A percentile compares a stretch with the other conserved stretches of the same genome.
Evolutionary conservation across 2,329 filamentous ascomycete genomes (phyloP).

Genomic region (Penicillium polonicum): DNA sequence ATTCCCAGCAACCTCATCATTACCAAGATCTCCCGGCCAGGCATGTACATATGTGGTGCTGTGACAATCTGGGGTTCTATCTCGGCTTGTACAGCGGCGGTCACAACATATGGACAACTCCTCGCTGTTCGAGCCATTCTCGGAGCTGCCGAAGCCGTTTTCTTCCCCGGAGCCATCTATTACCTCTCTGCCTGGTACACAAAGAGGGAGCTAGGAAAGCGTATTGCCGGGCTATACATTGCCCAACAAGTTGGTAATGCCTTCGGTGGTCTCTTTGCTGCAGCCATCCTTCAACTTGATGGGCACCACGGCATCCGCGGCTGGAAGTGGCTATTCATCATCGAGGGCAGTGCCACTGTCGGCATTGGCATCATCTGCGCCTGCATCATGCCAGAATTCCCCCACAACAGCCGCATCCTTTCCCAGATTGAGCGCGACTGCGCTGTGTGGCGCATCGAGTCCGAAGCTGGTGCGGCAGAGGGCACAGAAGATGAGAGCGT

Average conservation of each 20-base stretch:
- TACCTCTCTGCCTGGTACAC: slow-evolving; percentile 46
- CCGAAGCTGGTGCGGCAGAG: slow-evolving; percentile 43
- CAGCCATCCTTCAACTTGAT: slow-evolving; percentile 27
- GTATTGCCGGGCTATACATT: slow-evolving; percentile 34
- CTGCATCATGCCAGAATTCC: slow-evolving; percentile 42
- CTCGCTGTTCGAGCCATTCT: slow-evolving; percentile 59
- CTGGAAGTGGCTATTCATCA: slow-evolving; percentile 34
- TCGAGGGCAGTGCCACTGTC: slow-evolving; percentile 29
- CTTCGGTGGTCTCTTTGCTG: slow-evolving; percentile 30
- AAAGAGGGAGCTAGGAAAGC: slow-evolving; percentile 30
- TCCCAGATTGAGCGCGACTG: slow-evolving; percentile 21
- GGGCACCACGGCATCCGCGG: slow-evolving; percentile 21
- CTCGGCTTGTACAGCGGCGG: slow-evolving; percentile 56
- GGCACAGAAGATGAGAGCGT: slow-evolving; percentile 35
- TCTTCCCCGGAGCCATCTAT: slow-evolving; percentile 50
- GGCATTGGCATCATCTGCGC: slow-evolving; percentile 33
- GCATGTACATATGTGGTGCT: slow-evolving; percentile 52
- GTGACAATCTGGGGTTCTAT: slow-evolving; percentile 63
- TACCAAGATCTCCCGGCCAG: slow-evolving; percentile 53
- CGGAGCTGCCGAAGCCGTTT: slow-evolving; percentile 63
- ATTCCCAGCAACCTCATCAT: slow-evolving; percentile 52
- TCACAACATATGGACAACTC: slow-evolving; percentile 55
- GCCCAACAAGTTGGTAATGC: slow-evolving; percentile 29
- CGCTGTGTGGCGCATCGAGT: slow-evolving; percentile 30
- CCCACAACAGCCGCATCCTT: slow-evolving; percentile 41